These are phyloP conservation scores for Pholiota conissans DNA, from an alignment of 768 basidiomycete genomes.

Conservation along the genomic window DNA sequence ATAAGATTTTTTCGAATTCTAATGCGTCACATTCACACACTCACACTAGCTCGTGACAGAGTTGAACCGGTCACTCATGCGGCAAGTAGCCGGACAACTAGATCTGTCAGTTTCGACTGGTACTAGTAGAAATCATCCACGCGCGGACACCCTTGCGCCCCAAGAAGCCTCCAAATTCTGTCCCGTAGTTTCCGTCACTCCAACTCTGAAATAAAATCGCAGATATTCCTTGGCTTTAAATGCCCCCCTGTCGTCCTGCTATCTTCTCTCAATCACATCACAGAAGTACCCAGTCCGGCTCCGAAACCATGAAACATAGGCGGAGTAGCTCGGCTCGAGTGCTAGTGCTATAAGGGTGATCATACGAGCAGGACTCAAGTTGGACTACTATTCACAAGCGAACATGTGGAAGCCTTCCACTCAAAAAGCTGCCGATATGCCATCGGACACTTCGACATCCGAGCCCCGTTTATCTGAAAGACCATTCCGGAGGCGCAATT, in stretches of 20 bases:
- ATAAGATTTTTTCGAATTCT: conserved; percentile 20
- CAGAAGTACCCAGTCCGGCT: conserved; percentile 1
- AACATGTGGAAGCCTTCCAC: too few species aligned
- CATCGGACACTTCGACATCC: too few species aligned
- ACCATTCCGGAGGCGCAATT: too few species aligned
- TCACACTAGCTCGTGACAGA: conserved; percentile 12
- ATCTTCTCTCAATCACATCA: background rate
- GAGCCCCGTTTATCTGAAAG: too few species aligned
- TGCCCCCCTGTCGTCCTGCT: too few species aligned
- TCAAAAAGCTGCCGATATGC: too few species aligned
- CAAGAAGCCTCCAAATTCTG: background rate
- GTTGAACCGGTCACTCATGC: conserved; percentile 1
- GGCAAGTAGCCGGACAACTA: conserved; percentile 3
- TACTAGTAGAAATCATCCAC: too few species aligned
- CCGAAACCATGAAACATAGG: conserved; percentile 7
- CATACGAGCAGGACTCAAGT: too few species aligned
- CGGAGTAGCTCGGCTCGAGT: conserved; percentile 4
- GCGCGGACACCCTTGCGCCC: too few species aligned
- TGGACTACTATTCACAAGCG: too few species aligned
- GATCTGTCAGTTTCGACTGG: too few species aligned
- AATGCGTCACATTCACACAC: conserved; percentile 9
- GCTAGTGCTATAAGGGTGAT: background rate
- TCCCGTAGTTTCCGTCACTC: too few species aligned
- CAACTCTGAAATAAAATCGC: background rate
- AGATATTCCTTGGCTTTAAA: background rate